These are phyloP conservation scores for Moniliophthora roreri DNA, from an alignment of 1,284 basidiomycete species.

Conservation along the genomic window DNA sequence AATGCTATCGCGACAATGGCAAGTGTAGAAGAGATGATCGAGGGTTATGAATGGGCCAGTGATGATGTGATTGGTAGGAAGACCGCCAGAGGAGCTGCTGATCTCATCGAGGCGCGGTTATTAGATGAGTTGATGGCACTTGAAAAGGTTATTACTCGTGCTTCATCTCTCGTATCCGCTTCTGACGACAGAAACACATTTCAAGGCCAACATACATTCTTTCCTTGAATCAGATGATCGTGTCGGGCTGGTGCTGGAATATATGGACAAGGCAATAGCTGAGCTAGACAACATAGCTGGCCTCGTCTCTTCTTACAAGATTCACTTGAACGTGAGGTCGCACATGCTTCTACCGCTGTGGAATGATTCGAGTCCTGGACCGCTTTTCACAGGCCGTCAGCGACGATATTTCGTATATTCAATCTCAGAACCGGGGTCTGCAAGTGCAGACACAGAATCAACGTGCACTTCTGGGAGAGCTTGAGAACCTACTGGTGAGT, in stretches of 20 bases:
- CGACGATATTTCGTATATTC: constrained; percentile 95
- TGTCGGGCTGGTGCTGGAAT: constrained; percentile 83
- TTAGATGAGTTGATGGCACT: constrained; percentile 87
- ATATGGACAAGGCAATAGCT: constrained; percentile 82
- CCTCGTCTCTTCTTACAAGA: constrained; percentile 87
- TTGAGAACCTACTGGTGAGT: constrained; percentile 82
- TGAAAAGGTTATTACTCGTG: constrained; percentile 68
- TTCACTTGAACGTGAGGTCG: constrained; percentile 82
- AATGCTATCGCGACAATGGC: constrained; percentile 79
- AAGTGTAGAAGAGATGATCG: constrained; percentile 97
- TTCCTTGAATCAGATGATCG: constrained; percentile 93
- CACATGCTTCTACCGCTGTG: neutral
- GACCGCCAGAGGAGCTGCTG: constrained; percentile 71
- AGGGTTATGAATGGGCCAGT: constrained; percentile 94
- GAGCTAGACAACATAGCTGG: constrained; percentile 89
- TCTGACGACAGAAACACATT: constrained; percentile 1
- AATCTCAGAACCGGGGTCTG: constrained; percentile 93
- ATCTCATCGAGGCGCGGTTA: constrained; percentile 85
- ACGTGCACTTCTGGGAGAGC: constrained; percentile 74
- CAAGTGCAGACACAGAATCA: constrained; percentile 99
- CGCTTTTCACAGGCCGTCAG: constrained; percentile 70
- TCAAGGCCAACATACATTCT: constrained; percentile 97
- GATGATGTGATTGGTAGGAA: constrained; percentile 66
- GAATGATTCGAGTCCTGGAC: constrained; percentile 11
- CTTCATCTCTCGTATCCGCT: constrained; percentile 4